phyloP scores from a whole-genome alignment of 2,329 filamentous ascomycete species.

The Chrysoporthe puriensis region DNA sequence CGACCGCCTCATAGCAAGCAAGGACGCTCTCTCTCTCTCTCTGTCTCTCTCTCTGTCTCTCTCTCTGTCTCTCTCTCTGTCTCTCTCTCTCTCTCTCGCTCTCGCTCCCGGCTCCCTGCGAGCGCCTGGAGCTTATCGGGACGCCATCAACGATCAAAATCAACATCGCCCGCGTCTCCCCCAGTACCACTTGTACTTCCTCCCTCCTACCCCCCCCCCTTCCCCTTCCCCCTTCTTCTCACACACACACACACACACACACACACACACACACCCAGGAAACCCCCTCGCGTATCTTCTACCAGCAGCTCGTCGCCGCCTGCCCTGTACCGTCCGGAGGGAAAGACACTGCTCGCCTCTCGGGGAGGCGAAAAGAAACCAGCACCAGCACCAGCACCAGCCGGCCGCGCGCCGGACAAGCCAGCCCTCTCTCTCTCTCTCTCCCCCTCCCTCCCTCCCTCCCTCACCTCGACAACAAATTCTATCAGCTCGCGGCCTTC shows the following conservation, averaged over 20 bases:
- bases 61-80: too few species aligned
- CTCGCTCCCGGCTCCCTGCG: conserved; percentile 8
- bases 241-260: too few species aligned
- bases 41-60: too few species aligned
- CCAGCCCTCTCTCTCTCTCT: conserved; percentile 9
- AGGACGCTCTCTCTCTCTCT: too few species aligned
- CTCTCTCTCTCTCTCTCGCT: too few species aligned
- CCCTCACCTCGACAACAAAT: conserved; percentile 6
- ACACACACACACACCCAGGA: neutral
- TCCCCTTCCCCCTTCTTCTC: neutral
- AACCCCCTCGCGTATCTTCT: too few species aligned
- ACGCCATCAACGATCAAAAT: conserved; percentile 18
- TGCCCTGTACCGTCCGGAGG: too few species aligned
- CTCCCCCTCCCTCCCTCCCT: neutral
- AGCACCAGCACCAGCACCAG: neutral
- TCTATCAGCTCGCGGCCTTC: conserved; percentile 20
- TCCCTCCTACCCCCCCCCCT: neutral
- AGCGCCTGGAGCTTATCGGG: conserved; percentile 11
- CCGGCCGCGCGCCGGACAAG: conserved; percentile 1
- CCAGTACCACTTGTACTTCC: neutral
- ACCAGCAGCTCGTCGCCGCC: too few species aligned
- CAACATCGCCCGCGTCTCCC: conserved; percentile 17
- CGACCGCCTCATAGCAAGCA: conserved; percentile 15
- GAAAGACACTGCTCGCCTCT: too few species aligned
- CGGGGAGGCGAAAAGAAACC: too few species aligned